These are phyloP conservation scores for peach (Prunus persica) DNA, from an alignment of 306 rosid genomes.

Conservation along the genomic window DNA sequence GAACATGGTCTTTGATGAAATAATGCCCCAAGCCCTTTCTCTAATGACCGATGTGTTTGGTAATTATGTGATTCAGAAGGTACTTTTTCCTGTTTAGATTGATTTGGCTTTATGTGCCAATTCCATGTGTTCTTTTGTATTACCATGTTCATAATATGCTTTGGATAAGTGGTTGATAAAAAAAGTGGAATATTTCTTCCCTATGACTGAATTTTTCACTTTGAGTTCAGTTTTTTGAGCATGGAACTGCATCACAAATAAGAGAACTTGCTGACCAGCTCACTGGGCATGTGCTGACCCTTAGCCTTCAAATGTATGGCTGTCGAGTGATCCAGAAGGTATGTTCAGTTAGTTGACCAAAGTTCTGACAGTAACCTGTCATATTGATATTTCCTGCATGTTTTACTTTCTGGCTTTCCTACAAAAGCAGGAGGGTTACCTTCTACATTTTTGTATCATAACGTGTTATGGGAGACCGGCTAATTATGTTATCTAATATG, in stretches of 20 bases:
- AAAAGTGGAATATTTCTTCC: constrained; percentile 1
- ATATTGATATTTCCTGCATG: neutral
- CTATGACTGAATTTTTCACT: constrained; percentile 17
- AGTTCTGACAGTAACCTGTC: neutral
- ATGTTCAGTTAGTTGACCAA: neutral
- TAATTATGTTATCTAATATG: neutral
- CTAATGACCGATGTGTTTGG: constrained; percentile 97
- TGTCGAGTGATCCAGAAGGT: constrained; percentile 98
- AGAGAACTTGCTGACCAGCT: constrained; percentile 91
- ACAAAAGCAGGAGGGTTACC: neutral
- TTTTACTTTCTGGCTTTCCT: constrained; percentile 1
- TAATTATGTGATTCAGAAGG: constrained; percentile 97
- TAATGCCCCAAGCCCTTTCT: constrained; percentile 88
- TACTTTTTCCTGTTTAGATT: constrained; percentile 22
- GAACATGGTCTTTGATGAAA: constrained; percentile 90
- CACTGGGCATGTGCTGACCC: constrained; percentile 76
- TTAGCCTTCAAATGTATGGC: constrained; percentile 99
- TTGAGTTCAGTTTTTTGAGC: constrained; percentile 83
- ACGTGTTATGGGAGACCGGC: neutral
- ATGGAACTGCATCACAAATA: constrained; percentile 75
- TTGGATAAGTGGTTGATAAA: neutral
- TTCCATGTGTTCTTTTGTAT: constrained; percentile 1
- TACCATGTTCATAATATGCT: neutral
- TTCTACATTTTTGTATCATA: neutral
- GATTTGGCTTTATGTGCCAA: neutral